Percentiles rank a stretch among this genome's conserved stretches.
Conservation (phyloP, 1,284 basidiomycete species). For the Taiwanofungus camphoratus region DNA sequence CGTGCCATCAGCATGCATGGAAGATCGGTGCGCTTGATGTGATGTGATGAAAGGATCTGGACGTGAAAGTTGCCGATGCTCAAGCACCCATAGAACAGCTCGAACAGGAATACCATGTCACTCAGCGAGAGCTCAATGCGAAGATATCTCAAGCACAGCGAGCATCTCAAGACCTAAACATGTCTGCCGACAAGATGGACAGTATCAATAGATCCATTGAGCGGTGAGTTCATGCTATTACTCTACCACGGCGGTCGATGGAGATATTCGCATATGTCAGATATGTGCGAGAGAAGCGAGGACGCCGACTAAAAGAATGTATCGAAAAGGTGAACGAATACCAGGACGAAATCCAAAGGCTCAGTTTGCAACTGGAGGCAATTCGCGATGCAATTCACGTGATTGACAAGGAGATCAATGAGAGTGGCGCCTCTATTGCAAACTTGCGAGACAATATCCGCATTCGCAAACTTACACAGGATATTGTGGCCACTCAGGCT, state of each 20-base stretch:
- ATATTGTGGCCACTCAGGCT: slow-evolving; percentile 63
- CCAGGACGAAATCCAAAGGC: slow-evolving; percentile 53
- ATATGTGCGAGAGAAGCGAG: slow-evolving; percentile 69
- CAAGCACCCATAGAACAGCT: slow-evolving; percentile 65
- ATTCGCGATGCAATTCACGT: slow-evolving; percentile 46
- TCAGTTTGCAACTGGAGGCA: slow-evolving; percentile 47
- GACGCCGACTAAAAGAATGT: slow-evolving; percentile 58
- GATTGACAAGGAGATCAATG: slow-evolving; percentile 70
- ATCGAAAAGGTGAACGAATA: slow-evolving; percentile 55
- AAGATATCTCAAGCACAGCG: slow-evolving; percentile 49
- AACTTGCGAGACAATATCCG: slow-evolving; percentile 87
- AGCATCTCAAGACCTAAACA: slow-evolving; percentile 59
- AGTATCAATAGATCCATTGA: slow-evolving; percentile 59
- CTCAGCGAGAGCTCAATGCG: slow-evolving; percentile 47
- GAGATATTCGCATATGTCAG: slow-evolving; percentile 32
- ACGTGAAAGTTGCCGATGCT: slow-evolving; percentile 56
- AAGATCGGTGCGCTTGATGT: too few species aligned
- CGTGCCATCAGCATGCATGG: too few species aligned
- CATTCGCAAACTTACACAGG: slow-evolving; percentile 62
- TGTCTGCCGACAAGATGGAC: slow-evolving; percentile 58
- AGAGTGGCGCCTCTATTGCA: slow-evolving; percentile 60
- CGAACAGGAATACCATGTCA: slow-evolving; percentile 52
- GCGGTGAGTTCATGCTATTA: slow-evolving; percentile 32
- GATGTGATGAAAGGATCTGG: slow-evolving; percentile 51
- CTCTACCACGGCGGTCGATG: slow-evolving; percentile 4